A percentile compares a stretch with the other conserved stretches of the same genome.
These are phyloP conservation scores for Clarireedia monteithiana DNA, from an alignment of 2,329 filamentous ascomycete genomes.

Conservation along the genomic window DNA sequence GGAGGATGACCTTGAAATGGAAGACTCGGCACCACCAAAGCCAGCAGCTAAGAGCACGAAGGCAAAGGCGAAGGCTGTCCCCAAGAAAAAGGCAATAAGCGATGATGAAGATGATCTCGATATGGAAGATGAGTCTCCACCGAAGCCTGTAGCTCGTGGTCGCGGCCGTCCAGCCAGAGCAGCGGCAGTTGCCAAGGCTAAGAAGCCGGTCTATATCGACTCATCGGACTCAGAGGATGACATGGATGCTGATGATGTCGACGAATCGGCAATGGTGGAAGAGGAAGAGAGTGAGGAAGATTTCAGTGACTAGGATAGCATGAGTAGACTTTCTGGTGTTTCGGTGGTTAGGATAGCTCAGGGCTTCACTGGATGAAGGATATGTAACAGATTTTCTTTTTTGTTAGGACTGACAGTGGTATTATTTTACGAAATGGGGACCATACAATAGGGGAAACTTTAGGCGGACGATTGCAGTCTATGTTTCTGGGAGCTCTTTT, in stretches of 20 bases:
- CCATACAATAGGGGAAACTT: too few species aligned
- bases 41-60: conserved; percentile 15
- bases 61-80: conserved; percentile 1
- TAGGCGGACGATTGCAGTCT: too few species aligned
- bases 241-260: conserved; percentile 28
- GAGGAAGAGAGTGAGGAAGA: conserved; percentile 28
- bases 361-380: too few species aligned
- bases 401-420: too few species aligned
- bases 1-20: conserved; percentile 16
- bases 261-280: conserved; percentile 24
- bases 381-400: too few species aligned
- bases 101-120: conserved; percentile 5
- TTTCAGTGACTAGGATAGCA: conserved; percentile 21
- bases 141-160: conserved; percentile 26
- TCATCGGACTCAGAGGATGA: conserved; percentile 27
- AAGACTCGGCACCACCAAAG: conserved; percentile 29
- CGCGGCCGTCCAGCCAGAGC: conserved; percentile 8
- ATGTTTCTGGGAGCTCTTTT: too few species aligned
- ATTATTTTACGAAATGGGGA: too few species aligned
- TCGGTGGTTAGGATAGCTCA: background rate
- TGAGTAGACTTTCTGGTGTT: background rate
- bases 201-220: conserved; percentile 8
- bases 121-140: conserved; percentile 13
- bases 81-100: conserved; percentile 1
- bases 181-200: conserved; percentile 1